A percentile compares a stretch with the other conserved stretches of the same genome.
Conservation (phyloP, 2,329 filamentous ascomycete genomes). For the Cercospora sp. region DNA sequence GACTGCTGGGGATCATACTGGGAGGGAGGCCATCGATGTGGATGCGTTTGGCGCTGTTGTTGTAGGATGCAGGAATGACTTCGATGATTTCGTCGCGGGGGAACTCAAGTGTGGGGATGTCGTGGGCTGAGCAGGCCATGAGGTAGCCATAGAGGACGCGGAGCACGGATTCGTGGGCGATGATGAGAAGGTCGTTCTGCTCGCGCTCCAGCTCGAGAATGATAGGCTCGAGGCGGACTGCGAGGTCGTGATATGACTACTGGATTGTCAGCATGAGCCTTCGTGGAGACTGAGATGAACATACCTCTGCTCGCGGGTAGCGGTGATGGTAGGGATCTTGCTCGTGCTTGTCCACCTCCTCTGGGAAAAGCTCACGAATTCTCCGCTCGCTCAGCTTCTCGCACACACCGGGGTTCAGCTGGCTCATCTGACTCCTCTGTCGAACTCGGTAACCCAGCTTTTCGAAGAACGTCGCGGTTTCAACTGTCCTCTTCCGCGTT, state of each 20-base stretch:
- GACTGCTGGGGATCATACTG: conserved; percentile 71
- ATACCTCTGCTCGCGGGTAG: conserved; percentile 88
- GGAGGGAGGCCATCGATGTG: conserved; percentile 70
- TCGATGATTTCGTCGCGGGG: conserved; percentile 97
- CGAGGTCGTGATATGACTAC: conserved; percentile 95
- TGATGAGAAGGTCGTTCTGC: conserved; percentile 95
- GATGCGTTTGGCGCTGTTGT: conserved; percentile 91
- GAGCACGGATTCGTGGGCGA: conserved; percentile 96
- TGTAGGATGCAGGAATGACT: conserved; percentile 96
- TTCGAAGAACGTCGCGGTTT: conserved; percentile 82
- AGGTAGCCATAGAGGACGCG: conserved; percentile 95
- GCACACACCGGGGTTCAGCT: conserved; percentile 93
- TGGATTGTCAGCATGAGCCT: conserved; percentile 2
- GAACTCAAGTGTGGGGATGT: conserved; percentile 90
- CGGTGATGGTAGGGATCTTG: conserved; percentile 95
- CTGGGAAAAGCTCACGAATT: conserved; percentile 79
- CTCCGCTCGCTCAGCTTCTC: conserved; percentile 85
- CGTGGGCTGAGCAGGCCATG: conserved; percentile 95
- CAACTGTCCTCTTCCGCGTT: conserved; percentile 82
- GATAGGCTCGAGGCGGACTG: conserved; percentile 95
- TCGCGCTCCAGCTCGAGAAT: conserved; percentile 96
- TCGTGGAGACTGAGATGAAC: conserved; percentile 10
- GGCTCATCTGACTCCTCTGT: conserved; percentile 93
- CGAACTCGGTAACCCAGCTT: conserved; percentile 79
- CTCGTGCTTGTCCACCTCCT: conserved; percentile 91